Percentiles rank a stretch among this genome's conserved stretches.
phyloP scores from a whole-genome alignment of 2,329 filamentous ascomycete genomes.

The Dothistroma septosporum region DNA sequence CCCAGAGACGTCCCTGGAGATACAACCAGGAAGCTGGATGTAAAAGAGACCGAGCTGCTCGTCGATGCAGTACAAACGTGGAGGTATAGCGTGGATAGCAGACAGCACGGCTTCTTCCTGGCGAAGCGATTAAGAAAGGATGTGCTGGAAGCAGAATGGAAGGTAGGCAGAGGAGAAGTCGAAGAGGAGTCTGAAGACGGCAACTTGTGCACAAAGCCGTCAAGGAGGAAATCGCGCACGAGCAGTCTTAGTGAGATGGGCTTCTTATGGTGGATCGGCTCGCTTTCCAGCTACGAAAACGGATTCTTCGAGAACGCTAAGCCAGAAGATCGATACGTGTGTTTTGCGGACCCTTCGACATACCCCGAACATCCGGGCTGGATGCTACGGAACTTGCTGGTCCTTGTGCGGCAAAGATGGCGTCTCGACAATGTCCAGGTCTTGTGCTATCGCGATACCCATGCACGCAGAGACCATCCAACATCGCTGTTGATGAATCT shows the following conservation, averaged over 20 bases:
- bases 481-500: slow-evolving; percentile 74
- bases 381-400: slow-evolving; percentile 84
- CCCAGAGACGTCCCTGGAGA: slow-evolving; percentile 31
- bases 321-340: slow-evolving; percentile 73
- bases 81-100: slow-evolving; percentile 73
- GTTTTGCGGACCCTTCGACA: slow-evolving; percentile 89
- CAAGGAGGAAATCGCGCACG: slow-evolving; percentile 47
- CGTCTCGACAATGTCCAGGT: slow-evolving; percentile 73
- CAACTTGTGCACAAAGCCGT: slow-evolving; percentile 35
- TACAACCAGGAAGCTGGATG: slow-evolving; percentile 52
- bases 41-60: slow-evolving; percentile 69
- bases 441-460: slow-evolving; percentile 83
- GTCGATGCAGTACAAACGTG: slow-evolving; percentile 83
- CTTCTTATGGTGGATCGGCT: slow-evolving; percentile 73
- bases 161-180: slow-evolving; percentile 27
- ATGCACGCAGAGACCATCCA: slow-evolving; percentile 70
- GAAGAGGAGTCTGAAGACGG: slow-evolving; percentile 32
- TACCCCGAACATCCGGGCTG: slow-evolving; percentile 84
- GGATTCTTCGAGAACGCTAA: slow-evolving; percentile 77
- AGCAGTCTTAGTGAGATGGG: slow-evolving; percentile 52
- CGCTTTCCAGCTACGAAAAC: slow-evolving; percentile 72
- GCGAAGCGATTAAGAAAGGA: slow-evolving; percentile 64
- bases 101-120: slow-evolving; percentile 94
- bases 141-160: slow-evolving; percentile 34
- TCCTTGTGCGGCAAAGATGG: slow-evolving; percentile 79